A percentile compares a stretch with the other conserved stretches of the same genome.
These are phyloP conservation scores for Ustilago vetiveriae DNA, from an alignment of 1,284 basidiomycete genomes.

Conservation along the genomic window DNA sequence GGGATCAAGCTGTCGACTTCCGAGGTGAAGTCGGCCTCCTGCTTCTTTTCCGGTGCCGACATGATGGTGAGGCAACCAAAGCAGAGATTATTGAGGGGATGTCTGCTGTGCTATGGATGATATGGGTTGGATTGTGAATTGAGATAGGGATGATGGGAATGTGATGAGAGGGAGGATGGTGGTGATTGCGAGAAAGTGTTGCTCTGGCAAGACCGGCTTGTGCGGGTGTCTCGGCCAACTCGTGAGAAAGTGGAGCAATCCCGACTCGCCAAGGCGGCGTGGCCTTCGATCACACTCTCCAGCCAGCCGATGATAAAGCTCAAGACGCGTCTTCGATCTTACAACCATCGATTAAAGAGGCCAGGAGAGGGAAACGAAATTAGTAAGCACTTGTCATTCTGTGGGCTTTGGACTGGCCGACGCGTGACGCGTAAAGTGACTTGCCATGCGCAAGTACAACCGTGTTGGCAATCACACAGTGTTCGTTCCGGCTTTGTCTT, in stretches of 20 bases:
- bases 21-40: slow-evolving; percentile 71
- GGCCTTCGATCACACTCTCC: slow-evolving; percentile 48
- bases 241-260: slow-evolving; percentile 37
- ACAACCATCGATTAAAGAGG: background rate
- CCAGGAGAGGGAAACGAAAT: no score
- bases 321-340: no score
- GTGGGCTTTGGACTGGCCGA: no score
- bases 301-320: no score
- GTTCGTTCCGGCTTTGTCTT: no score
- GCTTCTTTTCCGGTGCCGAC: slow-evolving; percentile 68
- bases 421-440: slow-evolving; percentile 23
- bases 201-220: slow-evolving; percentile 27
- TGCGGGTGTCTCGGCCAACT: no score
- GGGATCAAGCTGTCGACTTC: slow-evolving; percentile 71
- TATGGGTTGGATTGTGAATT: no score
- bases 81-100: background rate
- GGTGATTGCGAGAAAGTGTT: slow-evolving; percentile 5
- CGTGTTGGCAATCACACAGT: no score
- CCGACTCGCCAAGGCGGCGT: slow-evolving; percentile 27
- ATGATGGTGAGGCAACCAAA: slow-evolving; percentile 8
- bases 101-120: background rate
- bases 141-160: background rate
- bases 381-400: slow-evolving; percentile 6
- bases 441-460: background rate
- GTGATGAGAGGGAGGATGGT: slow-evolving; percentile 1